A percentile compares a stretch with the other conserved stretches of the same genome.
These are phyloP conservation scores for Vitis riparia DNA, from an alignment of 164 flowering plant species.

Conservation along the genomic window DNA sequence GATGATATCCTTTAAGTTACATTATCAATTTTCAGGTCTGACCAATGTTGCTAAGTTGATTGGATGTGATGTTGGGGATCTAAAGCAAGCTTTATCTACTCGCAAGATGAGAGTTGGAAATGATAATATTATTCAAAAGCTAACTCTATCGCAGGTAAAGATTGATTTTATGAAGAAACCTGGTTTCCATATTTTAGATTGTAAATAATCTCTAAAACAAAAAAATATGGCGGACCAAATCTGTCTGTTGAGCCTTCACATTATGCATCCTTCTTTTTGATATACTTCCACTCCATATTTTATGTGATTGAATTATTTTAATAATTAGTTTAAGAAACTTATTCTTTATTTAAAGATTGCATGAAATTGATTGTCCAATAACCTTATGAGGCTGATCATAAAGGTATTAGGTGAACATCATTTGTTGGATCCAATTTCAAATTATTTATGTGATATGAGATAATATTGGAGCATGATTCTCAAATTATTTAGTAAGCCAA, in stretches of 20 bases:
- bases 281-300: no score
- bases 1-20: not conserved
- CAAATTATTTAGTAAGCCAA: no score
- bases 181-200: not conserved
- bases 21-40: constrained; percentile 46
- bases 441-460: no score
- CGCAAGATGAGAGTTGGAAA: constrained; percentile 93
- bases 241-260: no score
- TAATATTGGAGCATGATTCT: no score
- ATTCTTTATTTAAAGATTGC: not conserved
- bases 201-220: not conserved
- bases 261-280: no score
- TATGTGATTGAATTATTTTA: no score
- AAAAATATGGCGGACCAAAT: no score
- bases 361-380: not conserved
- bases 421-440: no score
- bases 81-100: constrained; percentile 78
- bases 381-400: not conserved
- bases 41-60: constrained; percentile 68
- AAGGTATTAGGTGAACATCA: no score
- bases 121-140: constrained; percentile 87
- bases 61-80: constrained; percentile 64
- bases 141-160: constrained; percentile 84
- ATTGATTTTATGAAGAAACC: not conserved
- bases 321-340: no score